A percentile compares a stretch with the other conserved stretches of the same genome.
These are phyloP conservation scores for Yamadazyma oceani DNA, from an alignment of 1,139 yeast species.

Conservation along the genomic window DNA sequence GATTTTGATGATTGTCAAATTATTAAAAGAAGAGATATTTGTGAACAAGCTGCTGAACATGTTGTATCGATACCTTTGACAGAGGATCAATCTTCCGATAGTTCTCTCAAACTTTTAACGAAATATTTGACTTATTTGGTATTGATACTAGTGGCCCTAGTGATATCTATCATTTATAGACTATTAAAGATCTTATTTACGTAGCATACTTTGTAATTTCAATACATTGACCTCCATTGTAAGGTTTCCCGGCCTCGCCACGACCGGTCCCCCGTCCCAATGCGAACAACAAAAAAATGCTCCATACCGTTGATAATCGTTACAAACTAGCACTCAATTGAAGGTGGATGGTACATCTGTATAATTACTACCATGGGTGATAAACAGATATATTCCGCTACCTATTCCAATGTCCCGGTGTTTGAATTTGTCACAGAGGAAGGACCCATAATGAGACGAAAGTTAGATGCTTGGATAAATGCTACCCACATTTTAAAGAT, in stretches of 20 bases:
- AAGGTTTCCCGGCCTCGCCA: no score
- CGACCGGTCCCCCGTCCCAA: no score
- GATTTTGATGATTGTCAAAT: slow-evolving; percentile 32
- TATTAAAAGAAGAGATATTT: slow-evolving; percentile 38
- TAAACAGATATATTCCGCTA: slow-evolving; percentile 68
- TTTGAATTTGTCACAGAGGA: slow-evolving; percentile 69
- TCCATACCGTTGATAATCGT: no score
- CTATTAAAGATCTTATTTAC: slow-evolving; percentile 21
- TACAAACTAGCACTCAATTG: background rate
- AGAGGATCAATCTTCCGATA: slow-evolving; percentile 26
- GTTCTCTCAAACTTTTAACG: slow-evolving; percentile 21
- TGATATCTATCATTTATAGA: slow-evolving; percentile 24
- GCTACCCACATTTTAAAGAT: slow-evolving; percentile 89
- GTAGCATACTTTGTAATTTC: no score
- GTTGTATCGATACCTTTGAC: slow-evolving; percentile 45
- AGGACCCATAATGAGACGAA: slow-evolving; percentile 81
- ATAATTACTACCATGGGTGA: no score
- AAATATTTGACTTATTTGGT: slow-evolving; percentile 24
- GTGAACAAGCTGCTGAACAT: slow-evolving; percentile 45
- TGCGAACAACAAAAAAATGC: no score
- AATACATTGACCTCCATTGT: no score
- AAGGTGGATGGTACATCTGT: no score
- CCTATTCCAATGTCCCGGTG: slow-evolving; percentile 78
- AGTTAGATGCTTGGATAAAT: slow-evolving; percentile 79
- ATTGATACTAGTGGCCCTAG: slow-evolving; percentile 21